Conservation (phyloP, 306 rosid genomes). For the Abrus pulchellus region DNA sequence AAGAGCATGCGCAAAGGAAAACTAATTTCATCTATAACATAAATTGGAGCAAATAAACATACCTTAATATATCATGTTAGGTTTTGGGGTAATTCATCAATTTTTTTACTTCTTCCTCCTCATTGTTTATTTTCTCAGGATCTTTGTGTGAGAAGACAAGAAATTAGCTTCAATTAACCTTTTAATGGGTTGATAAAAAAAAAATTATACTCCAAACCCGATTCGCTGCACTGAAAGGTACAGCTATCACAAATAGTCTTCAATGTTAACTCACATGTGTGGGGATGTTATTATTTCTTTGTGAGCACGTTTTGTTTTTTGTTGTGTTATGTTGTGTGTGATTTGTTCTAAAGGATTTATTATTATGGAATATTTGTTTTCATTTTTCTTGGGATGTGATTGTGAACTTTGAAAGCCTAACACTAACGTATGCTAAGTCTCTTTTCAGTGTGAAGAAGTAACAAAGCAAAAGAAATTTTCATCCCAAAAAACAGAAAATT, state of each 20-base stretch:
- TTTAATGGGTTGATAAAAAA: conserved; percentile 59
- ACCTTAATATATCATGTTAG: background rate
- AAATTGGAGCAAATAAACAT: conserved; percentile 19
- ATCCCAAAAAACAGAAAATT: background rate
- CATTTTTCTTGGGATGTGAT: conserved; percentile 22
- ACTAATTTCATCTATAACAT: conserved; percentile 2
- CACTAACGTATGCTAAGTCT: conserved; percentile 44
- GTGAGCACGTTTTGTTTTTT: background rate
- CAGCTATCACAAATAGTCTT: conserved; percentile 15
- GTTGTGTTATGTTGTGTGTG: background rate
- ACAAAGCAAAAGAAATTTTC: conserved; percentile 11
- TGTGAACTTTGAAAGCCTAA: conserved; percentile 44
- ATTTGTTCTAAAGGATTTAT: background rate
- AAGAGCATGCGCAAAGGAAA: conserved; percentile 7
- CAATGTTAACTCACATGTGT: conserved; percentile 10
- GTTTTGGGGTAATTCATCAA: conserved; percentile 13
- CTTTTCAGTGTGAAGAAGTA: conserved; percentile 51
- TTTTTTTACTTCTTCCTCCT: conserved; percentile 31
- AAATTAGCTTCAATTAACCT: conserved; percentile 39
- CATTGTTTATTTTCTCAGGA: conserved; percentile 40
- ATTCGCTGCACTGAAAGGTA: conserved; percentile 49
- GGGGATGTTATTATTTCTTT: background rate
- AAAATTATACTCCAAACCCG: conserved; percentile 16
- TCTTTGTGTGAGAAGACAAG: conserved; percentile 19
- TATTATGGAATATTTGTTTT: background rate